Base-by-base conservation (phyloP, 2,329 filamentous ascomycete genomes). In the Fusarium duplospermum region DNA sequence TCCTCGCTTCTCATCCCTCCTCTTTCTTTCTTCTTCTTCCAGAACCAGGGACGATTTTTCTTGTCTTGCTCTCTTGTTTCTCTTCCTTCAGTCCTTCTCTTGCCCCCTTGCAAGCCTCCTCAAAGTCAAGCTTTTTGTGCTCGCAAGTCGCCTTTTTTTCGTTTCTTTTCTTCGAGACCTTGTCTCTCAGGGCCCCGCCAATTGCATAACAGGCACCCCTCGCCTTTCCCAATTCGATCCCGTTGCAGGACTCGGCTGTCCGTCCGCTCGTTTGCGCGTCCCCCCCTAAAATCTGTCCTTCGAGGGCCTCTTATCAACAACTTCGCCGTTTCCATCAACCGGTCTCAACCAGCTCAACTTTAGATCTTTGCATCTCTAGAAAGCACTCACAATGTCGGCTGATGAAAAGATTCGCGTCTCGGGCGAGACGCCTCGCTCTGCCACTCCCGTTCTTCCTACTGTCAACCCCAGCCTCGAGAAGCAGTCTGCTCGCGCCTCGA, bases 371-470 rank as follows among this genome's bases (percentile, higher is more conserved):
- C 69, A 73, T 72, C 76, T 80, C 71, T 80, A 86, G 29, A 66
- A 60, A 82, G 18, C 71, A 93, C 93, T 90, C 78, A 79, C 36
- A 54, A 84, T 84, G 82, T 82, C 82, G 72, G 78, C 73, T 79
- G 93, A 93, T 82, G 93, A 98, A 84, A 98, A 98, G 86, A 92
- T 89, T 78, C 93, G 95, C 81, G 88, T 91, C 79, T 98, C 94
- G 56, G 93, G 93, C 83, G 95, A 98, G 83, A 87, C 89, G 78
- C 86, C 89, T 66, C 89, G 93, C 83, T 79, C 84, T 62, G 89
- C 91, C 74, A 83, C 85, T 85, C 79, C 90, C 87, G 87, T 94
- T 67, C 88, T 98, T 81, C 95, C 95, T 33, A 95, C 92, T 13
- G 90, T 94, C 83, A 97, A 96, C 83, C 93, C 93, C 27, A 89